Evolutionary conservation across 73 alveolate genomes (phyloP), one percentile per base, ranked within the genome.

Genomic region (Paraurostyla sp.): DNA sequence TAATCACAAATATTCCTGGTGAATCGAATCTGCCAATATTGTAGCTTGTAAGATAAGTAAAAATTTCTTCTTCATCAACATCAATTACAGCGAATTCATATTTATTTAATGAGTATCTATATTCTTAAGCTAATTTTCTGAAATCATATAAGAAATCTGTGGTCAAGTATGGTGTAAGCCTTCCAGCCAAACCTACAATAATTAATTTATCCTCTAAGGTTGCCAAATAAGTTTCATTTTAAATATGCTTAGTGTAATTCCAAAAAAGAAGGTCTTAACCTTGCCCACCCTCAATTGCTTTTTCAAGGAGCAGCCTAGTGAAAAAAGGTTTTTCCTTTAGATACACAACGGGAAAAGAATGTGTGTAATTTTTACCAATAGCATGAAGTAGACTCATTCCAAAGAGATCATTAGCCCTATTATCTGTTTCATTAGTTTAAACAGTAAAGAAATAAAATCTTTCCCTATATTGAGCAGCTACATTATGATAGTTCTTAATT

Each of bases 91-190:
- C 89, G 52, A 51, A 78, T 30, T 50, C 89, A 78, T 78, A 78
- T 32, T 54, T 49, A 78, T 78, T 52, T 27, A 54, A 22, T 32
- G 89, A 49, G 41, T 78, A 54, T 9, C 80, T 32, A 40, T 51
- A 78, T 6, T 51, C 30, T 27, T 78, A 38, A 54, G 76, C 80
- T 4, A 78, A 40, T 45, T 54, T 51, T 33, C 89, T 50, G 32
- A 78, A 78, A 29, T 78, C 89, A 51, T 42, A 51, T 6, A 78
- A 22, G 42, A 78, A 78, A 54, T 78, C 89, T n/a, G 78, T 51
- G 22, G 80, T 78, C 42, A 78, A 35, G 22, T 51, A 32, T 9
- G 23, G 35, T 20, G 89, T 78, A 2, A 18, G 6, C 35, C 23
- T 36, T 3, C 89, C 89, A 2, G 87, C 87, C 35, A 78, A 30